Evolutionary conservation across 2,329 filamentous ascomycete species (phyloP).

Genomic region (Decorospora gaudefroyi): DNA sequence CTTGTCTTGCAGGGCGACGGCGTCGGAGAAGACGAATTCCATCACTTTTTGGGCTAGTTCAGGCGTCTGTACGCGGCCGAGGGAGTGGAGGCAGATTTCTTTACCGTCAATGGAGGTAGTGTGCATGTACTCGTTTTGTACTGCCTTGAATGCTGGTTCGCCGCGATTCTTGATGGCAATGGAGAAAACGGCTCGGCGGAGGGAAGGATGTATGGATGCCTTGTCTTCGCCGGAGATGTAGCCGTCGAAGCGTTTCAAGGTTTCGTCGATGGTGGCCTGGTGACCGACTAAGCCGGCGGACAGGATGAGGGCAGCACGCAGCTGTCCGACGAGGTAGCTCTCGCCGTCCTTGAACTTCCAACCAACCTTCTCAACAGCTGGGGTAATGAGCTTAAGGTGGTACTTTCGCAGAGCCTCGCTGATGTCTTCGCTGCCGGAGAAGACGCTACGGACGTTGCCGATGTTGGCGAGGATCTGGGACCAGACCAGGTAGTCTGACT

Average conservation of each 20-base stretch:
- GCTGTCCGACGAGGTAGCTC: slow-evolving; percentile 78
- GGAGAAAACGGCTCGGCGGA: slow-evolving; percentile 79
- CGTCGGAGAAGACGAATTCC: slow-evolving; percentile 77
- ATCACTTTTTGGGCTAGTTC: slow-evolving; percentile 70
- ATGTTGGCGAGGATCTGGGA: slow-evolving; percentile 80
- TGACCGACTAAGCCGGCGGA: slow-evolving; percentile 78
- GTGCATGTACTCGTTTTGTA: slow-evolving; percentile 83
- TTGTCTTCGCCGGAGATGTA: slow-evolving; percentile 70
- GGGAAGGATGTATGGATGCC: slow-evolving; percentile 75
- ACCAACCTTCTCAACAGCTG: slow-evolving; percentile 76
- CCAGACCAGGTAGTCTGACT: slow-evolving; percentile 88
- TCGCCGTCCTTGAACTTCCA: slow-evolving; percentile 82
- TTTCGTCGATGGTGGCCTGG: slow-evolving; percentile 71
- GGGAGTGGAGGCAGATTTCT: slow-evolving; percentile 76
- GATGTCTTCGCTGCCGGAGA: slow-evolving; percentile 73
- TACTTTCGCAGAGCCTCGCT: slow-evolving; percentile 77
- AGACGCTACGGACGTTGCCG: slow-evolving; percentile 78
- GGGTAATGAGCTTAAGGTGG: slow-evolving; percentile 73
- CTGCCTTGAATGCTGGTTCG: slow-evolving; percentile 68
- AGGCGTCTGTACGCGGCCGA: slow-evolving; percentile 73
- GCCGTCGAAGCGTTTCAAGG: slow-evolving; percentile 76
- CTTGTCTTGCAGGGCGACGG: slow-evolving; percentile 85
- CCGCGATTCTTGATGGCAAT: slow-evolving; percentile 76
- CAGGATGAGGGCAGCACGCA: slow-evolving; percentile 79
- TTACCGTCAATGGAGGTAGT: slow-evolving; percentile 89